Evolutionary conservation across 179 eudicot genomes (phyloP).

Genomic region (Sideroxylon spinosum): DNA sequence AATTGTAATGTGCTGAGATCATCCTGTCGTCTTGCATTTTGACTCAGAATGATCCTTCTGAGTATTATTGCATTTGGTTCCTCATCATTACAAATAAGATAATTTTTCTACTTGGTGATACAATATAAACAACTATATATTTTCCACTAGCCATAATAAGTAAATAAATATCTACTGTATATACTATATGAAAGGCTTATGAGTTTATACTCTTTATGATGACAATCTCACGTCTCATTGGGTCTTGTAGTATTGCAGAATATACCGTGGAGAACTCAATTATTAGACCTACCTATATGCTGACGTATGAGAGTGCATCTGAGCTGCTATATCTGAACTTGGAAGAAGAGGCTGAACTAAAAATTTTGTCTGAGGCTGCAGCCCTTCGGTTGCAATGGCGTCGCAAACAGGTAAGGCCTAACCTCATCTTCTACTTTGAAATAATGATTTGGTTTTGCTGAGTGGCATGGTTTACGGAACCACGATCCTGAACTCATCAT

Average conservation of each 20-base stretch:
- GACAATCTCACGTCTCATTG: constrained; percentile 15
- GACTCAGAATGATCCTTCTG: neutral
- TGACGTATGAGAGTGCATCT: constrained; percentile 94
- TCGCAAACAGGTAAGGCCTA: constrained; percentile 54
- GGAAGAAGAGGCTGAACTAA: constrained; percentile 80
- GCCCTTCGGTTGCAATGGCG: constrained; percentile 82
- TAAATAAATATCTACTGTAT: too few species aligned
- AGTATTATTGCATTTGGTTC: too few species aligned
- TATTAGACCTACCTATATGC: constrained; percentile 89
- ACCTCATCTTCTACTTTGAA: neutral
- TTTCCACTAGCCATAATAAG: too few species aligned
- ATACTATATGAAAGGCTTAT: neutral
- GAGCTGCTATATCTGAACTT: constrained; percentile 87
- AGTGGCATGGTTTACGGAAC: neutral
- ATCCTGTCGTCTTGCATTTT: neutral
- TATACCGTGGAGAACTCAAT: constrained; percentile 68
- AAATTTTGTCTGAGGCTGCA: constrained; percentile 84
- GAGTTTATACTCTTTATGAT: neutral
- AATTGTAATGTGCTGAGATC: neutral
- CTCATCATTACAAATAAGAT: neutral
- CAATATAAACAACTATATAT: neutral
- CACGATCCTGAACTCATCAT: neutral
- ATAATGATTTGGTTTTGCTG: neutral
- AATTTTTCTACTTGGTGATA: neutral
- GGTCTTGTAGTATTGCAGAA: constrained; percentile 73